Evolutionary conservation across 495 filamentous ascomycete genomes (phyloP), one percentile per base, ranked within the genome.

Genomic region (Penicillium atrosanguineum): DNA sequence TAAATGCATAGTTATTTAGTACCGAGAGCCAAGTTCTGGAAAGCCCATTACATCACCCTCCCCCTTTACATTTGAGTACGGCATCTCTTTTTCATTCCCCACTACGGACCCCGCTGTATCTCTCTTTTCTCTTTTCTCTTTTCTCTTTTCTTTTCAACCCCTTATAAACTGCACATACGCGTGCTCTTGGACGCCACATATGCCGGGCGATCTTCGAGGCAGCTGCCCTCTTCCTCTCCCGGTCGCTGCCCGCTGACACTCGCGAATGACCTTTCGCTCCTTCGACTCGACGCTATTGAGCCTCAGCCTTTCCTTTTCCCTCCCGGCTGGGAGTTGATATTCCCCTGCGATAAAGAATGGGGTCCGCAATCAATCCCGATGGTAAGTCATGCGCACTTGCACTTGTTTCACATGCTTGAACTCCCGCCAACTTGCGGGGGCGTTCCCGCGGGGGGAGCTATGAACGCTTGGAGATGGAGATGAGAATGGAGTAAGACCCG

Each of bases 361-460:
- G 70, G 61, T 61, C 72, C 48, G 60, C 66, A 57, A 68, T 66
- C 50, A 68, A 69, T 56, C 61, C 63, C 42, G 72, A 75, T 71
- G 72, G 72, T 75, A 56, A 75, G 72, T 75, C 46, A 47, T 45
- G 50, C 34, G 38, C 48, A 54, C 58, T 54, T 57, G 49, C 45
- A 59, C 56, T 51, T 44, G 46, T 67, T 69, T 57, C 59, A 61
- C 51, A 58, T 66, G 52, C 48, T 49, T 49, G 28, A 44, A 14
- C 21, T 29, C 36, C 34, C 34, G 40, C 44, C 41, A 19, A 20
- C 34, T 38, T 23, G 36, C 16, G 31, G 46, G 46, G 31, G 7
- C 12, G n/a, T 16, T 28, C 8, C 21, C 38, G 38, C 38, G 3
- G 38, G n/a, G 38, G 16, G 31, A 34, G 31, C 31, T 15, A 2